Evolutionary conservation across 257 asterid genomes (phyloP).

Genomic region (Gentiana straminea): DNA sequence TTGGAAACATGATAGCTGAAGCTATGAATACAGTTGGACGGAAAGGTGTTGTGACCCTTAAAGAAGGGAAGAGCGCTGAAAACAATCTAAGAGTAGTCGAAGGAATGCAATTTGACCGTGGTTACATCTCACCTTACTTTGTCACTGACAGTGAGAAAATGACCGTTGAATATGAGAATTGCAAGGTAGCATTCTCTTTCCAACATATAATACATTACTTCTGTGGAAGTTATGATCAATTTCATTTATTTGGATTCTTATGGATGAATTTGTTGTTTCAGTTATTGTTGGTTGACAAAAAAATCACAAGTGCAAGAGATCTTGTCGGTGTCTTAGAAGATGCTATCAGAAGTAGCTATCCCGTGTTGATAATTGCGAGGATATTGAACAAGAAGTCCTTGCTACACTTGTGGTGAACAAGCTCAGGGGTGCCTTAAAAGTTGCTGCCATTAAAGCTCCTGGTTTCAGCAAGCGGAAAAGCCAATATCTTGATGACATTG

Average conservation of each 20-base stretch:
- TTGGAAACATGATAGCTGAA: conserved; percentile 90
- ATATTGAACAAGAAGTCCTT: conserved; percentile 94
- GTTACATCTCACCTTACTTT: conserved; percentile 82
- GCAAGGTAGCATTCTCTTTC: conserved; percentile 50
- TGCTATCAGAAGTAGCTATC: too few species aligned
- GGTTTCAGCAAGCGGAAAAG: conserved; percentile 96
- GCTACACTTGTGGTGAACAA: conserved; percentile 97
- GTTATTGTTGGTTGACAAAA: too few species aligned
- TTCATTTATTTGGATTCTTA: neutral
- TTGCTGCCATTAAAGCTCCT: conserved; percentile 98
- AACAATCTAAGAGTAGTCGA: conserved; percentile 84
- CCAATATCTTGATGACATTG: conserved; percentile 97
- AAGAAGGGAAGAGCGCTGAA: conserved; percentile 94
- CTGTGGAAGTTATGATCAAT: neutral
- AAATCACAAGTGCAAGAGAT: too few species aligned
- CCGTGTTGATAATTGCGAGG: too few species aligned
- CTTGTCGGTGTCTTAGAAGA: too few species aligned
- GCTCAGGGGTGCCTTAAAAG: conserved; percentile 85
- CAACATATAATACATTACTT: neutral
- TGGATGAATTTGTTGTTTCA: conserved; percentile 17
- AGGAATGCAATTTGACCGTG: conserved; percentile 99
- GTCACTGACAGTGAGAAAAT: conserved; percentile 92
- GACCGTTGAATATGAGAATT: conserved; percentile 86
- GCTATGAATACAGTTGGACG: conserved; percentile 96
- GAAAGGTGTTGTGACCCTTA: conserved; percentile 95